These are phyloP conservation scores for Larix sibirica DNA, from an alignment of 83 land plant species.

Conservation along the genomic window DNA sequence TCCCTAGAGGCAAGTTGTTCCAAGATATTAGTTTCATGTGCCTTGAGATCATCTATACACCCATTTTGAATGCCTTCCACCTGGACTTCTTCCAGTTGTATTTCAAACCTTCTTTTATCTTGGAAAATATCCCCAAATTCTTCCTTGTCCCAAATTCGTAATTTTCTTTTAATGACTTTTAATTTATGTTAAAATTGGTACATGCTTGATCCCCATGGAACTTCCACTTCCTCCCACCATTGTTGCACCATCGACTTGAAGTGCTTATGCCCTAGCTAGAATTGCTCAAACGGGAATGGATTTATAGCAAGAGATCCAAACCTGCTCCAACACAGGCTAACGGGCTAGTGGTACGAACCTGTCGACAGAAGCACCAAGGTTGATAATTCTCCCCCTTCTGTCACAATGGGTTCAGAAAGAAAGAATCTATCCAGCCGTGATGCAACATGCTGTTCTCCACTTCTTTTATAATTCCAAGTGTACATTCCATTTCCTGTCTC, in stretches of 20 bases:
- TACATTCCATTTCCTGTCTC: not conserved
- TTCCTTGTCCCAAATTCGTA: not conserved
- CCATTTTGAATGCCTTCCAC: not conserved
- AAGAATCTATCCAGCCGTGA: not conserved
- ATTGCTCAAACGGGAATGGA: not conserved
- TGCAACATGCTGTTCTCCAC: not conserved
- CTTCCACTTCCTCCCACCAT: not conserved
- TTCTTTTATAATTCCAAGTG: not conserved
- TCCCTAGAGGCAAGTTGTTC: not conserved
- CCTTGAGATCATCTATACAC: not conserved
- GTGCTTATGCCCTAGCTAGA: not conserved
- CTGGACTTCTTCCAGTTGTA: not conserved
- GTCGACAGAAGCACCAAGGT: not conserved
- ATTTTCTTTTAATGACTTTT: not conserved
- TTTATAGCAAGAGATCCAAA: not conserved
- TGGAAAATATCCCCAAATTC: not conserved
- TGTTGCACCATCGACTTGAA: not conserved
- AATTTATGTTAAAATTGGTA: not conserved
- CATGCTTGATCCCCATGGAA: not conserved
- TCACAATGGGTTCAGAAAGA: not conserved
- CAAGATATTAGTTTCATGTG: not conserved
- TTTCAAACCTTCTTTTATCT: not conserved
- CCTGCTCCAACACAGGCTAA: not conserved
- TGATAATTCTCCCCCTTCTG: not conserved
- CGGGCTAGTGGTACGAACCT: not conserved